phyloP scores from a whole-genome alignment of 2,329 filamentous ascomycete genomes.

The Stromatinia cepivora region DNA sequence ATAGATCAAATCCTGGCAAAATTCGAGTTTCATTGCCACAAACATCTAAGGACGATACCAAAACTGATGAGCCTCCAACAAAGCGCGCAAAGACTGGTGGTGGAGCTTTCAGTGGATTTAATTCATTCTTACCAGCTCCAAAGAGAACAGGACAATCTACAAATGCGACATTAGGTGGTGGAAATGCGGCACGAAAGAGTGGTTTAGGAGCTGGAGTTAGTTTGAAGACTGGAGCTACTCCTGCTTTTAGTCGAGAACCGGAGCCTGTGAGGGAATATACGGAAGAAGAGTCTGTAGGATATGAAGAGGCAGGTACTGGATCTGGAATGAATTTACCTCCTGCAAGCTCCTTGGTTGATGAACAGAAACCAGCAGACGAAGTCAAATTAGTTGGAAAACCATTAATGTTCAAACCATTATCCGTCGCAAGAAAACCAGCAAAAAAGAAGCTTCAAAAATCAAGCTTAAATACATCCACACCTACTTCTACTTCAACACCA shows the following conservation, averaged over 20 bases:
- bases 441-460: conserved; percentile 57
- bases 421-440: conserved; percentile 72
- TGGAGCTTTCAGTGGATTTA: conserved; percentile 76
- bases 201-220: conserved; percentile 58
- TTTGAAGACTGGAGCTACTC: conserved; percentile 79
- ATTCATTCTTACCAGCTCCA: conserved; percentile 81
- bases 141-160: conserved; percentile 57
- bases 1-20: conserved; percentile 77
- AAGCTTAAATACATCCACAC: conserved; percentile 29
- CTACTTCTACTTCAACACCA: conserved; percentile 33
- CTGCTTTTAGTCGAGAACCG: conserved; percentile 71
- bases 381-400: conserved; percentile 74
- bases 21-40: conserved; percentile 77
- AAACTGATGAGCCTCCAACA: conserved; percentile 58
- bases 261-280: conserved; percentile 34
- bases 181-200: conserved; percentile 35
- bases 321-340: conserved; percentile 44
- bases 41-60: conserved; percentile 43
- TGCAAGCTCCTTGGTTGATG: conserved; percentile 53
- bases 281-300: conserved; percentile 31
- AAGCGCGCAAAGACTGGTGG: conserved; percentile 67
- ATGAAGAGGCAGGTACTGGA: conserved; percentile 33
- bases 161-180: conserved; percentile 40
- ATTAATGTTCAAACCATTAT: conserved; percentile 86
- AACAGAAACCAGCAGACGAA: conserved; percentile 58